These are phyloP conservation scores for Closterium sp. DNA, from an alignment of 139 green algal genomes.

Conservation along the genomic window DNA sequence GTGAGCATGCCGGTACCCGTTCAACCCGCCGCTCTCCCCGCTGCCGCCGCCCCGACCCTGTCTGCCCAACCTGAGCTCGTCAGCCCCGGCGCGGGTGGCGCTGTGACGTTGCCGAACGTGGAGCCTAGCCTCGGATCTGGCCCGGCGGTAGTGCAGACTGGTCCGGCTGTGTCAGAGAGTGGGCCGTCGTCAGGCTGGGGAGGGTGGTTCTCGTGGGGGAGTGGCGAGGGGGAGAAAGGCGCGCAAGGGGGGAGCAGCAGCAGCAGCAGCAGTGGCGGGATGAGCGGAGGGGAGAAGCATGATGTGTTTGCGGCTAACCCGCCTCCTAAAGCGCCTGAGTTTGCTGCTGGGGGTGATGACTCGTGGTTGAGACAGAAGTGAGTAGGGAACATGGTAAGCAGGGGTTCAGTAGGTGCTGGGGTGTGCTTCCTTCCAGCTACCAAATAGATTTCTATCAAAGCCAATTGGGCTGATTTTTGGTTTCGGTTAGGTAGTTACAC, in stretches of 20 bases:
- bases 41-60: not conserved
- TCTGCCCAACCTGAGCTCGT: not conserved
- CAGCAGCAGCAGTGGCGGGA: not conserved
- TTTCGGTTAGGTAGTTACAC: no score
- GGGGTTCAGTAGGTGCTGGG: no score
- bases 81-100: not conserved
- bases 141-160: not conserved
- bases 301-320: not conserved
- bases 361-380: constrained; percentile 3
- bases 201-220: not conserved
- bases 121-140: not conserved
- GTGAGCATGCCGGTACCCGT: not conserved
- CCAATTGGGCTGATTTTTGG: no score
- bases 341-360: not conserved
- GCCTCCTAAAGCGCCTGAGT: not conserved
- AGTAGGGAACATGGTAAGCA: not conserved
- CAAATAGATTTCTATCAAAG: no score
- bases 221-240: not conserved
- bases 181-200: not conserved
- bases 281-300: not conserved
- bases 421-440: no score
- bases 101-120: not conserved
- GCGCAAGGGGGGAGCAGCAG: not conserved
- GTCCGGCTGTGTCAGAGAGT: not conserved
- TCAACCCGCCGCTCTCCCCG: not conserved